Base-by-base conservation (phyloP, 345 rosid genomes). In the Eucalyptus caleyi region DNA sequence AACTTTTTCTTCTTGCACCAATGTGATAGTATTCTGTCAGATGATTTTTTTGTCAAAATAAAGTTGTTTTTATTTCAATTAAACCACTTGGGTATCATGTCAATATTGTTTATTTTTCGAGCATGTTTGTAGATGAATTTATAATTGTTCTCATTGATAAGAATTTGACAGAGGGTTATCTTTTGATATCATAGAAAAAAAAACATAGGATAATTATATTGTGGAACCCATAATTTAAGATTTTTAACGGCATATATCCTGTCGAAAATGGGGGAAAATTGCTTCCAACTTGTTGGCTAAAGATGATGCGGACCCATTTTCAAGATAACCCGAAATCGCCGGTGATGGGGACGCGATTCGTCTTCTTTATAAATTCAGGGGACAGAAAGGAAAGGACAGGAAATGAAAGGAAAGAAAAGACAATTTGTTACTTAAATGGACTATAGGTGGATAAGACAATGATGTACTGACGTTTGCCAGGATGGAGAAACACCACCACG, bases 31-130 rank as follows among this genome's bases (percentile, higher is more conserved):
- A 24, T 56, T 56, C 3, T 5, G 14, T 24, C 1, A 24, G 30
- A 56, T 56, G 62, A 56, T 56, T 56, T 56, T 56, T 53, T 53
- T 2, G 2, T 53, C 26, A 53, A 56, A 24, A 9, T 11, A 56
- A 56, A 56, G 62, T 56, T 3, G 0, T 24, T 56, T 56, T 24
- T 24, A 10, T 56, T 56, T 56, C 2, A 56, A 24, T 56, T 56
- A 56, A 56, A 9, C 0, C 30, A 56, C 3, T 10, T 1, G 30
- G 1, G 1, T 0, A 24, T 23, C 13, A 56, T 2, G 3, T 5
- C 30, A 56, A 26, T 26, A 23, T 0, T 2, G 2, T 56, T 24
- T 24, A 26, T 14, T 56, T 56, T 56, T 11, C 2, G 3, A 24
- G 26, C 3, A 5, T 5, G 0, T 1, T 23, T 10, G 14, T 56